Conservation (phyloP, 495 filamentous ascomycete species). For the Bryoglossum gracile region DNA sequence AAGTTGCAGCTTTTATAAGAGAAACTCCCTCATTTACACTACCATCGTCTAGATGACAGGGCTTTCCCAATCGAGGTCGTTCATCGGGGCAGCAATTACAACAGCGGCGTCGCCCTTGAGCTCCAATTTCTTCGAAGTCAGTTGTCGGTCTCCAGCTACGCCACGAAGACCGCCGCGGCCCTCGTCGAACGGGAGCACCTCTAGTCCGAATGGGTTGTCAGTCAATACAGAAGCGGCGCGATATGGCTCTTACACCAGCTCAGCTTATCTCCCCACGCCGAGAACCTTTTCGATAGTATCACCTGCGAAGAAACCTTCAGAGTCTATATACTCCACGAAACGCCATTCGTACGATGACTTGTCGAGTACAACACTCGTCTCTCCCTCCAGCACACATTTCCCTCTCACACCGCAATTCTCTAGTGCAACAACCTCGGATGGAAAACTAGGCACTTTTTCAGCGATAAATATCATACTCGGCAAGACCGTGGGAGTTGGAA, state of each 20-base stretch:
- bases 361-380: slow-evolving; percentile 21
- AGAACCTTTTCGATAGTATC: slow-evolving; percentile 8
- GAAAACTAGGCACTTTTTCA: slow-evolving; percentile 28
- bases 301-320: slow-evolving; percentile 3
- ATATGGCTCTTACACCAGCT: slow-evolving; percentile 13
- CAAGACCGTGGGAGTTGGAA: slow-evolving; percentile 25
- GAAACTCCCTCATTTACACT: background rate
- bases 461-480: slow-evolving; percentile 32
- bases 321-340: background rate
- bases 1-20: background rate
- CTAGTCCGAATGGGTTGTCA: slow-evolving; percentile 3
- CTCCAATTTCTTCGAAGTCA: slow-evolving; percentile 21
- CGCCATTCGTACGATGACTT: slow-evolving; percentile 3
- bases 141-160: slow-evolving; percentile 25
- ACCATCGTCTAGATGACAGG: slow-evolving; percentile 12
- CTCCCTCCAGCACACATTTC: slow-evolving; percentile 5
- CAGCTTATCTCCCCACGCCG: slow-evolving; percentile 13
- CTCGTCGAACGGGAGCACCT: background rate
- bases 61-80: slow-evolving; percentile 15
- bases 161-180: slow-evolving; percentile 13
- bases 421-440: background rate
- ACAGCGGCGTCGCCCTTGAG: slow-evolving; percentile 27
- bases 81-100: slow-evolving; percentile 25
- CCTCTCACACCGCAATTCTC: slow-evolving; percentile 16
- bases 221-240: slow-evolving; percentile 11